Conservation (phyloP, 805 yeast species). For the Priceomyces haplophilus region DNA sequence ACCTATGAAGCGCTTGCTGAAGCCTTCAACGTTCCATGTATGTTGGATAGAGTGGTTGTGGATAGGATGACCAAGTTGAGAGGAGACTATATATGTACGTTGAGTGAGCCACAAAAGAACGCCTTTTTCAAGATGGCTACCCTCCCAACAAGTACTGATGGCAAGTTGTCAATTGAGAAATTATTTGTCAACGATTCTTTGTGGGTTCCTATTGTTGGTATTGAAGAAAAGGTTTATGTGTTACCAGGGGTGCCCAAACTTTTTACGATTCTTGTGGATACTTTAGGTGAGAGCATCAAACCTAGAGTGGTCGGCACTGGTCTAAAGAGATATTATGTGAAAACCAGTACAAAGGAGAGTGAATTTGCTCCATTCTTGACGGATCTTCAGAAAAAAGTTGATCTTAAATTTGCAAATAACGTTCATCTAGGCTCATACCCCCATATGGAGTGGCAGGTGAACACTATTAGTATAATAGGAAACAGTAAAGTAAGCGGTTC, state of each 20-base stretch:
- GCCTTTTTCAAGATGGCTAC: conserved; percentile 82
- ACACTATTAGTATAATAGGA: conserved; percentile 75
- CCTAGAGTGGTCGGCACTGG: conserved; percentile 18
- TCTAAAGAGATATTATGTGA: conserved; percentile 52
- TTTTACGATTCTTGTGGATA: conserved; percentile 53
- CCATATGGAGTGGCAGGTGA: conserved; percentile 59
- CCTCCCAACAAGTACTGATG: conserved; percentile 46
- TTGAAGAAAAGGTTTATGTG: conserved; percentile 63
- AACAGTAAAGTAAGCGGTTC: conserved; percentile 29
- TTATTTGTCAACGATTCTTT: conserved; percentile 44
- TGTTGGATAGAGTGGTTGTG: conserved; percentile 55
- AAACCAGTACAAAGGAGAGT: conserved; percentile 60
- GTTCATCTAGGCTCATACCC: conserved; percentile 86
- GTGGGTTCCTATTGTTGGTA: conserved; percentile 83
- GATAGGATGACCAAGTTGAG: conserved; percentile 54
- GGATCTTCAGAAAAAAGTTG: conserved; percentile 44
- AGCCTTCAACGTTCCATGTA: conserved; percentile 52
- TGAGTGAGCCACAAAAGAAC: conserved; percentile 42
- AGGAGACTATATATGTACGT: conserved; percentile 30
- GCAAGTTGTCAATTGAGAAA: conserved; percentile 34
- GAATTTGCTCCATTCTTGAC: conserved; percentile 64
- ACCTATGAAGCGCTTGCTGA: conserved; percentile 75
- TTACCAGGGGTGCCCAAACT: conserved; percentile 84
- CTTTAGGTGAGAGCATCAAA: conserved; percentile 36
- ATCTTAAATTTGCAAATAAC: conserved; percentile 23